These are phyloP conservation scores for Alternaria longipes DNA, from an alignment of 2,329 filamentous ascomycete species.

Conservation along the genomic window DNA sequence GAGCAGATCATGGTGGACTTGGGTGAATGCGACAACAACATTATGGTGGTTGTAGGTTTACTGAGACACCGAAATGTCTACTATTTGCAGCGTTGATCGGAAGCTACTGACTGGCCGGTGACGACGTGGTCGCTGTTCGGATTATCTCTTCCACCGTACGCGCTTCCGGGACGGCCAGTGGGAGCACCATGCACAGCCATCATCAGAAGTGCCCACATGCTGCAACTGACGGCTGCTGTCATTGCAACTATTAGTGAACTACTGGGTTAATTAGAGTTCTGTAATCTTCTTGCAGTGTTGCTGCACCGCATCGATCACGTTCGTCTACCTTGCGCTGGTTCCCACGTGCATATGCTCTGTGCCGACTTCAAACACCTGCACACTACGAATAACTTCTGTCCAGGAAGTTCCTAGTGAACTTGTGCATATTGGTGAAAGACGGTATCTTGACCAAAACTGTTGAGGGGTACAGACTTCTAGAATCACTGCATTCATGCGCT, in stretches of 20 bases:
- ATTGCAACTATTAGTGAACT: not conserved
- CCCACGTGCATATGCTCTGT: not conserved
- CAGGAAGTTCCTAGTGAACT: not conserved
- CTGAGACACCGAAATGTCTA: slow-evolving; percentile 7
- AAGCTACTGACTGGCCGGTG: slow-evolving; percentile 13
- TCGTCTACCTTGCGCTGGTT: not conserved
- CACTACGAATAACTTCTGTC: not conserved
- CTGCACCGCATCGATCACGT: not conserved
- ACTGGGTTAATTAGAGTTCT: not conserved
- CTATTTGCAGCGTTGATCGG: slow-evolving; percentile 23
- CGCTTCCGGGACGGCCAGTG: slow-evolving; percentile 28
- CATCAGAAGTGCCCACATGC: slow-evolving; percentile 14
- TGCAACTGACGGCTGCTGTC: not conserved
- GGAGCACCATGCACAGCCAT: slow-evolving; percentile 26
- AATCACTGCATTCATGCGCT: not conserved
- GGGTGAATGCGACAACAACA: slow-evolving; percentile 18
- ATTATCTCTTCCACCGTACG: slow-evolving; percentile 37
- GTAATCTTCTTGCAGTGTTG: not conserved
- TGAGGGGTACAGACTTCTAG: not conserved
- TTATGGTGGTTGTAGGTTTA: slow-evolving; percentile 22
- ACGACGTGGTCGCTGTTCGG: slow-evolving; percentile 41
- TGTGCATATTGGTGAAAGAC: not conserved
- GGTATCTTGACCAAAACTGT: not conserved
- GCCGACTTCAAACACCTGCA: not conserved
- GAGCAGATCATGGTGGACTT: slow-evolving; percentile 15